Percentiles rank a stretch among this genome's conserved stretches.
phyloP scores from a whole-genome alignment of 257 asterid genomes.

The Datura wrightii region DNA sequence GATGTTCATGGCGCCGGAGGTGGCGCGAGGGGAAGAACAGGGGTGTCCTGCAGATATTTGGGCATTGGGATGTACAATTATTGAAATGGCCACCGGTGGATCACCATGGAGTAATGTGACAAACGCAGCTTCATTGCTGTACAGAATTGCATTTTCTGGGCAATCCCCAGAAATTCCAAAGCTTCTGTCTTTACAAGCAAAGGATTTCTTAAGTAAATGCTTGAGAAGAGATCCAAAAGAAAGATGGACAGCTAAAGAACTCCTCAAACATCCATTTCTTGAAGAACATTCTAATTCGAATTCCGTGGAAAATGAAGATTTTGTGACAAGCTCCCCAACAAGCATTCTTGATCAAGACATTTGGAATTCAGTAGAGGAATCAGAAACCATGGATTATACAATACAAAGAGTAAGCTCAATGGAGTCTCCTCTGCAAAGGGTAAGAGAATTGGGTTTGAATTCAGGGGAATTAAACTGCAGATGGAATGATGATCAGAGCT shows the following conservation, averaged over 20 bases:
- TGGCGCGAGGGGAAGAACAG: constrained; percentile 71
- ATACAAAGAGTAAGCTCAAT: constrained; percentile 3
- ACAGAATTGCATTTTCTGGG: constrained; percentile 63
- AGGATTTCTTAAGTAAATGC: constrained; percentile 70
- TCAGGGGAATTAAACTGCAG: constrained; percentile 49
- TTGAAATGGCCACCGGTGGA: constrained; percentile 73
- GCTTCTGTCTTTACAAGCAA: constrained; percentile 54
- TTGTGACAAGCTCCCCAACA: constrained; percentile 56
- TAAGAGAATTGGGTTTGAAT: constrained; percentile 36
- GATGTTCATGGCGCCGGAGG: constrained; percentile 84
- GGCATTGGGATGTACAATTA: constrained; percentile 78
- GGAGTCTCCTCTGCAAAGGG: constrained; percentile 37
- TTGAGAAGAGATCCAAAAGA: constrained; percentile 55
- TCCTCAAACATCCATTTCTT: constrained; percentile 68
- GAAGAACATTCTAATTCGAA: constrained; percentile 17
- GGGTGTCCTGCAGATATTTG: constrained; percentile 73
- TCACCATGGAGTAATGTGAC: constrained; percentile 64
- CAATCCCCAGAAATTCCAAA: constrained; percentile 65
- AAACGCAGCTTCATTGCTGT: constrained; percentile 44
- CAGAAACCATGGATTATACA: constrained; percentile 25
- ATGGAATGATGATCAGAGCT: constrained; percentile 46
- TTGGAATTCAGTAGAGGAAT: constrained; percentile 66
- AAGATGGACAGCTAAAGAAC: constrained; percentile 70
- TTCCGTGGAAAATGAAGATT: background rate
- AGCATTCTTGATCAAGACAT: constrained; percentile 68